Base-by-base conservation (phyloP, 2,329 filamentous ascomycete genomes). In the Aspergillus versicolor region DNA sequence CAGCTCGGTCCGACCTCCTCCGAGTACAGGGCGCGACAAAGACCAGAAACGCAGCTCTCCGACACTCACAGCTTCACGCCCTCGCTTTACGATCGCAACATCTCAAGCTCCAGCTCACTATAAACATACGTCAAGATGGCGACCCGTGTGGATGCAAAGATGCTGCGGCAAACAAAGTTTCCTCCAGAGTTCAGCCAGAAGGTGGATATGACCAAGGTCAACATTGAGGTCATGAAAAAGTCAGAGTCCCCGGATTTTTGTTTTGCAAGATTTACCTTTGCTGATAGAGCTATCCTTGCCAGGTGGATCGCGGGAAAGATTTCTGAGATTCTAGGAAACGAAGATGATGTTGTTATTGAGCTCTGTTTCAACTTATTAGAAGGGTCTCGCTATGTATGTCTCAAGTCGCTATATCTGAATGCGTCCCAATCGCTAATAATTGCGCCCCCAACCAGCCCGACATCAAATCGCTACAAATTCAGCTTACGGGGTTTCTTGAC, bases 221-320 rank as follows among this genome's bases (percentile, higher is more conserved):
- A 99, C 72, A 82, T 96, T 50, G 91, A 96, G 75, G 90, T 99
- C 55, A 96, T 99, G 87, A 97, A 97, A 83, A 96, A 94, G 90
- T 95, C 72, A 70, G 87, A 77, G 59, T 38, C 34, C 52, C 46
- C 55, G 61, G 57, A 59, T 55, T 59, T 55, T 59, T 34, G 50
- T 46, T 37, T 49, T 54, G 56, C 46, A 22, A 24, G 30, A 17
- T 13, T 34, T 42, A 19, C n/a, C 30, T 49, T 50, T 32, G 37
- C 54, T 57, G 34, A 54, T 41, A 21, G 27, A 27, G 32, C 22
- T 5, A 30, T 34, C 56, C 61, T 42, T 13, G 21, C 22, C 22
- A 97, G 92, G 81, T 99, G 94, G 94, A 97, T 97, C 72, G 89
- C 91, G 4, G 85, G 88, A 67, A 90, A 88, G 73, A 91, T 99